Evolutionary conservation across 2,329 filamentous ascomycete species (phyloP).

Genomic region (Periconia sp.): DNA sequence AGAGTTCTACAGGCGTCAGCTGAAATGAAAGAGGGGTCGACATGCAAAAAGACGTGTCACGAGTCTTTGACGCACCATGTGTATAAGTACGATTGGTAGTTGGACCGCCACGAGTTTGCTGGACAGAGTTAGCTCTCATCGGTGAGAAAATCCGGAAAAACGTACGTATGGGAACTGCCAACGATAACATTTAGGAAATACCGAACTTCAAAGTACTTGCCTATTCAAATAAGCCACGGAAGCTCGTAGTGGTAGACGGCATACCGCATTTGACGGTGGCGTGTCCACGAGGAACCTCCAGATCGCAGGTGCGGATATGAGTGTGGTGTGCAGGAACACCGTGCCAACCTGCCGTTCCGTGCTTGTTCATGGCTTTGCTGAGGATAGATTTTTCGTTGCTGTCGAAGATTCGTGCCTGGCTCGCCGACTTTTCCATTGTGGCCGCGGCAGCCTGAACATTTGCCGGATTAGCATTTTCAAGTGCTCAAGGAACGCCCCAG

Average conservation of each 20-base stretch:
- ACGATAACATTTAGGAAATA: slow-evolving; percentile 61
- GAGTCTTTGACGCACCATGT: slow-evolving; percentile 54
- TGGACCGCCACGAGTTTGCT: slow-evolving; percentile 60
- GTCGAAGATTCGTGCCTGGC: slow-evolving; percentile 60
- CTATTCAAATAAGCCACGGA: slow-evolving; percentile 28
- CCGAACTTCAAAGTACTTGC: slow-evolving; percentile 63
- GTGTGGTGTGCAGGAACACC: slow-evolving; percentile 54
- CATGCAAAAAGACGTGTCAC: neutral
- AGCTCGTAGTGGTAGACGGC: slow-evolving; percentile 11
- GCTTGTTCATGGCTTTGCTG: slow-evolving; percentile 51
- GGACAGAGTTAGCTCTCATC: slow-evolving; percentile 19
- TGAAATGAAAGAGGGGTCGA: neutral
- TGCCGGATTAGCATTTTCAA: slow-evolving; percentile 23
- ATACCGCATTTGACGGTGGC: slow-evolving; percentile 58
- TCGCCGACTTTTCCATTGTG: slow-evolving; percentile 56
- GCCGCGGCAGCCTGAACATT: slow-evolving; percentile 52
- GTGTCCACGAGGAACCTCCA: slow-evolving; percentile 58
- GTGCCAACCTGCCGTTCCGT: slow-evolving; percentile 53
- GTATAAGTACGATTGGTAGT: slow-evolving; percentile 62
- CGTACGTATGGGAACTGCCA: slow-evolving; percentile 51
- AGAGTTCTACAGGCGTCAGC: slow-evolving; percentile 52
- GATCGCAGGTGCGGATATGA: slow-evolving; percentile 56
- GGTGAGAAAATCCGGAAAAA: slow-evolving; percentile 2
- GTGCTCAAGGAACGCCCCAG: neutral
- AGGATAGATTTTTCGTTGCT: slow-evolving; percentile 57